A percentile compares a stretch with the other conserved stretches of the same genome.
phyloP scores from a whole-genome alignment of 2,329 filamentous ascomycete species.

The Albifimbria verrucaria region DNA sequence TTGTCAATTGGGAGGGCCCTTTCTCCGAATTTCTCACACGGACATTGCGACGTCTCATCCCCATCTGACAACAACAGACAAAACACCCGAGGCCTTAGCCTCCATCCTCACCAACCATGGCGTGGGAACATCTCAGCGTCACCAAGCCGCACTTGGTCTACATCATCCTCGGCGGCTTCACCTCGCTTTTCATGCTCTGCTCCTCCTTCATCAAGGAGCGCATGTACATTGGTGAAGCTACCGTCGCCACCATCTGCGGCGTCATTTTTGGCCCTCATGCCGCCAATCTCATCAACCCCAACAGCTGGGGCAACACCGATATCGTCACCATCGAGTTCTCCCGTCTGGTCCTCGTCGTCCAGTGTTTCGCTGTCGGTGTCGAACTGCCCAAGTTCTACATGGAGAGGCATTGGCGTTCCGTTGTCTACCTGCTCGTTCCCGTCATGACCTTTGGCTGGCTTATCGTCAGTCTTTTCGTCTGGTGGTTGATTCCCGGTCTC shows the following conservation, averaged over 20 bases:
- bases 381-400: slow-evolving; percentile 93
- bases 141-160: slow-evolving; percentile 97
- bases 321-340: slow-evolving; percentile 88
- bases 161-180: slow-evolving; percentile 97
- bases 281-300: slow-evolving; percentile 74
- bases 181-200: slow-evolving; percentile 95
- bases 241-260: slow-evolving; percentile 83
- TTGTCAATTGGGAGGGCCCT: neutral
- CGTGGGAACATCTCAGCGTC: slow-evolving; percentile 77
- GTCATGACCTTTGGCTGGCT: slow-evolving; percentile 98
- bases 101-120: slow-evolving; percentile 20
- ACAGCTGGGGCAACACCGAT: slow-evolving; percentile 77
- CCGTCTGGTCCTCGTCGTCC: slow-evolving; percentile 83
- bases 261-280: slow-evolving; percentile 87
- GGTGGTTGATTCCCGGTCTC: slow-evolving; percentile 78
- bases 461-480: slow-evolving; percentile 88
- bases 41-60: neutral
- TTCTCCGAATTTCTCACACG: too few relatives aligned
- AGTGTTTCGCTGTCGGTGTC: slow-evolving; percentile 89
- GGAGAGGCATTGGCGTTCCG: slow-evolving; percentile 96
- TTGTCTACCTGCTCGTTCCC: slow-evolving; percentile 80
- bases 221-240: slow-evolving; percentile 97
- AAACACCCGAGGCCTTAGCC: neutral
- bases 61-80: neutral
- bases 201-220: slow-evolving; percentile 98